Evolutionary conservation across 2,329 filamentous ascomycete genomes (phyloP).

Genomic region (Stemphylium vesicarium): DNA sequence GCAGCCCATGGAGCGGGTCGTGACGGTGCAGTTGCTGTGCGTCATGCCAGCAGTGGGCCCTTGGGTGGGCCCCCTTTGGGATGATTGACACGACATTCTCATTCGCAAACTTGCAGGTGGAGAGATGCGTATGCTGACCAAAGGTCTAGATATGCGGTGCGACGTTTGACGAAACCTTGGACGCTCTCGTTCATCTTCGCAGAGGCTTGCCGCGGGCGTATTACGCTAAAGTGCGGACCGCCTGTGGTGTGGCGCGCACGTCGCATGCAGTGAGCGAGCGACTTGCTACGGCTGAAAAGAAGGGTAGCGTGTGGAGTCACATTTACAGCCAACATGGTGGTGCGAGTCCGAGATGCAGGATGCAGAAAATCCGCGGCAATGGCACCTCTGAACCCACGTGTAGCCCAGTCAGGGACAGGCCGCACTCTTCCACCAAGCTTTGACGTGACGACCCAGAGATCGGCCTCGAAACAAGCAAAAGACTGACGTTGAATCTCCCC

Average conservation of each 20-base stretch:
- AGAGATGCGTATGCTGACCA: slow-evolving; percentile 5
- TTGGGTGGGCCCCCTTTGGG: background rate
- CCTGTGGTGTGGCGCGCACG: slow-evolving; percentile 20
- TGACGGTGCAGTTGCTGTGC: slow-evolving; percentile 28
- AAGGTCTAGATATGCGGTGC: slow-evolving; percentile 20
- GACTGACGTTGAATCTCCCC: slow-evolving; percentile 15
- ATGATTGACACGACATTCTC: slow-evolving; percentile 15
- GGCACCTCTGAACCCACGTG: slow-evolving; percentile 26
- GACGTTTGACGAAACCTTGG: slow-evolving; percentile 26
- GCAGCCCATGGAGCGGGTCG: slow-evolving; percentile 4
- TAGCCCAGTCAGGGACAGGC: slow-evolving; percentile 15
- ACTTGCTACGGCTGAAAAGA: slow-evolving; percentile 12
- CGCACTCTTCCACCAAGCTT: slow-evolving; percentile 8
- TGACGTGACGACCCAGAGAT: slow-evolving; percentile 16
- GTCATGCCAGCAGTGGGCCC: slow-evolving; percentile 23
- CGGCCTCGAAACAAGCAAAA: slow-evolving; percentile 18
- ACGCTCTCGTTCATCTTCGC: slow-evolving; percentile 19
- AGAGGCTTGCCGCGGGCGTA: slow-evolving; percentile 1
- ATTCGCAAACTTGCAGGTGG: slow-evolving; percentile 6
- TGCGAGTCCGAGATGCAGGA: slow-evolving; percentile 1
- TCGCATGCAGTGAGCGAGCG: slow-evolving; percentile 12
- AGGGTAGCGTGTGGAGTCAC: slow-evolving; percentile 4
- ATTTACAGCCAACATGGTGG: background rate
- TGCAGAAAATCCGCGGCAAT: slow-evolving; percentile 16
- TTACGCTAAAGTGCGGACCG: slow-evolving; percentile 14